phyloP scores from a whole-genome alignment of 2,329 filamentous ascomycete species.

The Sarocladium brachiariae region DNA sequence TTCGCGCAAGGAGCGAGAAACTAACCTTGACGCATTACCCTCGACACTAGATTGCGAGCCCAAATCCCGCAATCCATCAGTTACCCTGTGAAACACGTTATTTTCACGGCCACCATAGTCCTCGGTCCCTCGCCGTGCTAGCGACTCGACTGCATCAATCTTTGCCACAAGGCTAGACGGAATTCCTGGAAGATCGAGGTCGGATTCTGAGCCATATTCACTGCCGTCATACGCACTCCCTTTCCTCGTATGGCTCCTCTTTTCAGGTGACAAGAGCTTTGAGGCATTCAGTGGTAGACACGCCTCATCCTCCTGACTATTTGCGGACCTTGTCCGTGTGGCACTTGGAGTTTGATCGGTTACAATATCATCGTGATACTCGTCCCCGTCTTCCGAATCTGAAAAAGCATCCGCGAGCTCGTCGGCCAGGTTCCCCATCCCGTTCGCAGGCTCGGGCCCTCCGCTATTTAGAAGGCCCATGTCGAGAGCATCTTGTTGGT shows the following conservation, averaged over 20 bases:
- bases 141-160: conserved; percentile 65
- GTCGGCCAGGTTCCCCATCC: conserved; percentile 72
- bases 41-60: conserved; percentile 67
- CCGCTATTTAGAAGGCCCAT: conserved; percentile 37
- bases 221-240: conserved; percentile 63
- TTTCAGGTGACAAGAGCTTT: conserved; percentile 33
- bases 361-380: conserved; percentile 33
- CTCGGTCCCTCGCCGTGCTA: conserved; percentile 60
- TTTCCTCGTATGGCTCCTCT: conserved; percentile 42
- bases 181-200: conserved; percentile 63
- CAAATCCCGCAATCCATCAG: conserved; percentile 63
- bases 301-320: conserved; percentile 11
- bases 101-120: conserved; percentile 59
- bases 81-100: conserved; percentile 60
- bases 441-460: conserved; percentile 40
- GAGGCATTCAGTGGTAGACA: conserved; percentile 11
- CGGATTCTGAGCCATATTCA: conserved; percentile 67
- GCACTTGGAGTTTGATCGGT: conserved; percentile 12
- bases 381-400: conserved; percentile 56
- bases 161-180: conserved; percentile 58
- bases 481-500: conserved; percentile 40
- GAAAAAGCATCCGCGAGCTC: conserved; percentile 70
- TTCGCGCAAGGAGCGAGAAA: not conserved
- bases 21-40: conserved; percentile 62
- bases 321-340: not conserved